Evolutionary conservation across 208 protist genomes (phyloP), one percentile per base, ranked within the genome.

Genomic region (Leishmania amazonensis): DNA sequence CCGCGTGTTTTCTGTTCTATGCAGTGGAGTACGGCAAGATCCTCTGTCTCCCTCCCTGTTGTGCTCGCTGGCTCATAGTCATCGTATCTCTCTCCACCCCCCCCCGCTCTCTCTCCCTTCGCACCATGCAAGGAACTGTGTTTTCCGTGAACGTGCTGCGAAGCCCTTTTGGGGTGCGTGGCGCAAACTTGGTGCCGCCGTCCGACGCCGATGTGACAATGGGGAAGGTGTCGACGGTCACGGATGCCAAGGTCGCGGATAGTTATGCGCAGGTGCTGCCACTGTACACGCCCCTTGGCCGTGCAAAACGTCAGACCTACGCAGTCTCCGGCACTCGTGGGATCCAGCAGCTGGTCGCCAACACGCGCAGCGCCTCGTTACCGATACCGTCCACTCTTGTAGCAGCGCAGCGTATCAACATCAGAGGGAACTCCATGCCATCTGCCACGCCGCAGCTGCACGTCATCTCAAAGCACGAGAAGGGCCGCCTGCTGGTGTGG

Each of bases 401-500:
- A 11, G 57, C 78, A 64, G 57, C 54, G 24, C 75, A 65, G 38
- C 21, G 1, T 35, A 0, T n/a, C 17, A 53, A 82, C 51, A 31
- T 4, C n/a, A 60, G 57, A 8, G 38, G 8, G 40, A 8, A 47
- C 19, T 19, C 5, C 17, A 21, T n/a, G 42, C 0, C 19, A 1
- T 28, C 40, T 47, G 11, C 73, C 53, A 72, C 76, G 73, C 19
- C 71, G 73, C 60, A 13, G 15, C 75, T 31, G 60, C 70, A 54
- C 47, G 35, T 96, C 8, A 74, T 88, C n/a, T 92, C 93, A 7
- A 62, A 86, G 53, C 94, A 97, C 74, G 82, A 90, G 8, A 89
- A 88, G 60, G 94, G 94, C 2, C 85, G 86, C 4, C 83, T 97
- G n/a, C 71, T 96, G 2, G 58, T 96, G 58, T 97, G 94, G 90